Base-by-base conservation (phyloP, 169 alveolate genomes). In the Plasmodium vivax region DNA sequence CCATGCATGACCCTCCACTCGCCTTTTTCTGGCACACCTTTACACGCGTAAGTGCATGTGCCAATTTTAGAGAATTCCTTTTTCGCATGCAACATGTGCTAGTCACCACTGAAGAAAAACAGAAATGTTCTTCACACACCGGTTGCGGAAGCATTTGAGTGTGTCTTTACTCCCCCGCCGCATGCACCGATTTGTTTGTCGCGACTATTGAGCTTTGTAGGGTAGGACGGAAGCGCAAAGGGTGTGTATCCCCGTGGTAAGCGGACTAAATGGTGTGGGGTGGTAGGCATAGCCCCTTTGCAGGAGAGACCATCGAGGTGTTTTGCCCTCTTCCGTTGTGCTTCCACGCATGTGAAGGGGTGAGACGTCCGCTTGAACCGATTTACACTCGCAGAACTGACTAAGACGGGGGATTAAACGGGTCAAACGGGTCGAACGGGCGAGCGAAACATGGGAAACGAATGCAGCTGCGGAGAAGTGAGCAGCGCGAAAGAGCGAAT, bases 381-480 rank as follows among this genome's bases (percentile, higher is more conserved):
- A 32, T 74, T 74, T 16, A 74, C 45, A 36, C 30, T n/a, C 14
- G 34, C 30, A 43, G 54, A 23, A 36, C n/a, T 32, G 47, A 73
- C 47, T 14, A 74, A 74, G 19, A 30, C 3, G n/a, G 41, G 16
- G 54, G 54, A 36, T 74, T 8, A 10, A 34, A 14, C 9, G n/a
- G n/a, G n/a, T n/a, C n/a, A n/a, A n/a, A n/a, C n/a, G n/a, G n/a
- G n/a, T n/a, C n/a, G n/a, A n/a, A 12, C n/a, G n/a, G n/a, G n/a
- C n/a, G n/a, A n/a, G n/a, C n/a, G n/a, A 34, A 84, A 68, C 4
- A 88, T 88, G 94, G 94, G 94, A 79, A 88, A 88, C 51, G 68
- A 88, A 43, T 81, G 87, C 23, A 58, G 84, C 58, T 88, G 94
- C 41, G 88, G 41, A 32, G 90, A 88, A 62, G 41, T 88, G 73